Base-by-base conservation (phyloP, 805 yeast species). In the Candida germanica region DNA sequence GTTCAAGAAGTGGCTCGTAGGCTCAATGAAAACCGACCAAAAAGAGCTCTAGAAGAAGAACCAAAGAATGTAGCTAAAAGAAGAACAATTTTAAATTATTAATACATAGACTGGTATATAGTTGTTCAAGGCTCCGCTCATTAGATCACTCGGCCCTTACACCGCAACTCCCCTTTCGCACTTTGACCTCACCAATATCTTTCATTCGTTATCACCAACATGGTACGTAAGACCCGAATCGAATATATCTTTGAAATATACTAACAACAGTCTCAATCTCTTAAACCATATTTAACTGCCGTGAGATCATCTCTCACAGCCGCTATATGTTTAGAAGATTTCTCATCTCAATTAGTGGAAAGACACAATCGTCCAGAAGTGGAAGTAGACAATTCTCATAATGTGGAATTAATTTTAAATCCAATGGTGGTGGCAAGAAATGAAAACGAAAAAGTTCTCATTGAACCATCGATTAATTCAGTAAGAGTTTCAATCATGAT, bases 301-400 rank as follows among this genome's bases (percentile, higher is more conserved):
- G 98, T 93, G 25, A 83, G 98, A 60, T 77, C 83, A 38, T 87
- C 98, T 19, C 74, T 93, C 49, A 87, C 94, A 18, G 97, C 96
- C 7, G 95, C 98, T 5, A 71, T 93, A 27, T 87, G 96, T 51
- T 71, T 93, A 46, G 91, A 87, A 56, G 89, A 89, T 66, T 93
- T 93, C 58, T 83, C 97, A 21, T 93, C 98, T 6, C 96, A 91
- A 62, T 75, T 85, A 39, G 96, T 85, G 14, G 98, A 93, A 66
- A 84, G 98, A 63, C 98, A 93, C 71, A 93, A 91, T 66, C 77
- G 91, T 48, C 98, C 98, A 3, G 98, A 93, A 60, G 83, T 93
- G 34, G 98, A 93, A 61, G 89, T 85, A 13, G 76, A 77, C 43
- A 83, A 85, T 54, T 55, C 64, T 14, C 72, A 67, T 45, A 79